Evolutionary conservation across 345 rosid genomes (phyloP).

Genomic region (Boechera divaricarpa): DNA sequence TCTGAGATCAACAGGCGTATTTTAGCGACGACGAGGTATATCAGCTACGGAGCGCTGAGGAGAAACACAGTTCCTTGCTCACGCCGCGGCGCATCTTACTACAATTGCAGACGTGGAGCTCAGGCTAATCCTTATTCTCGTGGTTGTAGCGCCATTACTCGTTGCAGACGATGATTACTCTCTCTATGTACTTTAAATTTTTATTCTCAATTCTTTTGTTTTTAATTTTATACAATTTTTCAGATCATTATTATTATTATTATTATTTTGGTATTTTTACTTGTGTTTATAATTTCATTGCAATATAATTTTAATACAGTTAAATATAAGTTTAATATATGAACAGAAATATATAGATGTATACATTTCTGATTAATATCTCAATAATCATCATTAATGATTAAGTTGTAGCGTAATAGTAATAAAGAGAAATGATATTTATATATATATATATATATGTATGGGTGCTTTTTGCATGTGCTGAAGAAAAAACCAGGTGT

Average conservation of each 20-base stretch:
- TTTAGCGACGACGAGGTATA: constrained; percentile 59
- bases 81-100: constrained; percentile 85
- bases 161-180: constrained; percentile 62
- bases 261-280: background rate
- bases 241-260: constrained; percentile 4
- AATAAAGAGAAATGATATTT: background rate
- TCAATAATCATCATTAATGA: background rate
- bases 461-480: constrained; percentile 33
- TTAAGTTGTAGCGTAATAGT: background rate
- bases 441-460: background rate
- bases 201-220: constrained; percentile 19
- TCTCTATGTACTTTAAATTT: background rate
- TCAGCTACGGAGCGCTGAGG: constrained; percentile 88
- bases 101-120: constrained; percentile 75
- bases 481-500: constrained; percentile 28
- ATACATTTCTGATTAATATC: constrained; percentile 2
- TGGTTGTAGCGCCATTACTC: constrained; percentile 76
- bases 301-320: constrained; percentile 2
- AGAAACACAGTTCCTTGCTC: constrained; percentile 85
- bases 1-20: constrained; percentile 86
- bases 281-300: constrained; percentile 9
- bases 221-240: constrained; percentile 11
- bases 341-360: constrained; percentile 13
- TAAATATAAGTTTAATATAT: constrained; percentile 1
- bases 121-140: constrained; percentile 84